phyloP scores from a whole-genome alignment of 176 grass and related monocot genomes.

The Aegilops umbellulata region DNA sequence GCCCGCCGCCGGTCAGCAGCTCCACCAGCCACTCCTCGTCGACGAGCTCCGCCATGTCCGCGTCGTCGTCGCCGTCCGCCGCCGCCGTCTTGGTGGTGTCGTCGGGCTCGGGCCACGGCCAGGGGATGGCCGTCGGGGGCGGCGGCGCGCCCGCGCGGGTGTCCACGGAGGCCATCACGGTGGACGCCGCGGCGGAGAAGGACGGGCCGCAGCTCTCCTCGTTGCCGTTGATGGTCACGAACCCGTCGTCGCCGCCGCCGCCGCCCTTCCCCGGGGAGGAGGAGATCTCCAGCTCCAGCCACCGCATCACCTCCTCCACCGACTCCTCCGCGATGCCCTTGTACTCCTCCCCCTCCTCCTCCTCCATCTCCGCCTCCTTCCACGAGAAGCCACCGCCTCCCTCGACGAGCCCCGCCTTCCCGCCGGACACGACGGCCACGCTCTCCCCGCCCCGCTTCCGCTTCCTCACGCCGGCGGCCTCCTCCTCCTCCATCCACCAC shows the following conservation, averaged over 20 bases:
- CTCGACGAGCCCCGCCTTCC: neutral
- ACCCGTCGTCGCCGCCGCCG: neutral
- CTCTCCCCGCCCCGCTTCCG: neutral
- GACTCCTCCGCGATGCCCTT: slow-evolving; percentile 48
- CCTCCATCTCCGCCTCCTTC: neutral
- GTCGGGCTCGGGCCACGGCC: slow-evolving; percentile 30
- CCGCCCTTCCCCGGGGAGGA: neutral
- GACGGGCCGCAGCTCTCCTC: slow-evolving; percentile 94
- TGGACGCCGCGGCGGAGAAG: slow-evolving; percentile 68
- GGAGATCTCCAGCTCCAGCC: slow-evolving; percentile 74
- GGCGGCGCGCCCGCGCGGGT: slow-evolving; percentile 40
- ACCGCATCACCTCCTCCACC: slow-evolving; percentile 73
- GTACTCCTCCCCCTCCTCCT: neutral
- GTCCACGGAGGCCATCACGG: slow-evolving; percentile 88
- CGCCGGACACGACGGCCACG: neutral
- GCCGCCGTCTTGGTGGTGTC: neutral
- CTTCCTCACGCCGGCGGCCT: neutral
- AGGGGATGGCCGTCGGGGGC: slow-evolving; percentile 35
- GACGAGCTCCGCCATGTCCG: no score
- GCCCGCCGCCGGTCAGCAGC: slow-evolving; percentile 24
- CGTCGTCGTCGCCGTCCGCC: no score
- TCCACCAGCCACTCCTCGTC: slow-evolving; percentile 58
- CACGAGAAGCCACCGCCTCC: neutral
- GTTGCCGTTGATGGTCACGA: slow-evolving; percentile 77
- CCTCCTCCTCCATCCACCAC: neutral